These are phyloP conservation scores for Aspergillus uvarum DNA, from an alignment of 2,329 filamentous ascomycete species.

Conservation along the genomic window DNA sequence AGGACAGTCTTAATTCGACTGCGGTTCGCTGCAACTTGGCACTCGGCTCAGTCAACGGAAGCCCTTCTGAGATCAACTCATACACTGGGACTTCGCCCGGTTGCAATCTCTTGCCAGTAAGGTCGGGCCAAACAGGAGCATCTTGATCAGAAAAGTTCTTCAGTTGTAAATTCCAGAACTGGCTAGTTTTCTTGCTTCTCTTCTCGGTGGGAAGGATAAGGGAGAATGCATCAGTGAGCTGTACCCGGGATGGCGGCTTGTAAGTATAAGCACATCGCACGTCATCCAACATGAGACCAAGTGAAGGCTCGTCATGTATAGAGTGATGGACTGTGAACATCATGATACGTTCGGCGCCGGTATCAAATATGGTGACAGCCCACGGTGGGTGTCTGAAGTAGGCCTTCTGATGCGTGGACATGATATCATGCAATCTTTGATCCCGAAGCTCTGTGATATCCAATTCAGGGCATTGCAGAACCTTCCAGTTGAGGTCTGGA, in stretches of 20 bases:
- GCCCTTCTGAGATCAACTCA: slow-evolving; percentile 20
- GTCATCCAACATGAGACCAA: slow-evolving; percentile 30
- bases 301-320: slow-evolving; percentile 34
- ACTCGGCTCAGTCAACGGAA: slow-evolving; percentile 16
- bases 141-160: slow-evolving; percentile 25
- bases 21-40: slow-evolving; percentile 22
- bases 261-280: slow-evolving; percentile 25
- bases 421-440: slow-evolving; percentile 24
- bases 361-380: slow-evolving; percentile 37
- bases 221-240: slow-evolving; percentile 29
- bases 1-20: slow-evolving; percentile 27
- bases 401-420: slow-evolving; percentile 25
- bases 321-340: slow-evolving; percentile 40
- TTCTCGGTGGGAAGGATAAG: slow-evolving; percentile 22
- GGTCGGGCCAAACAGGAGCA: slow-evolving; percentile 28
- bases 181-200: slow-evolving; percentile 15
- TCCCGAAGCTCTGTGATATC: slow-evolving; percentile 17
- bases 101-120: slow-evolving; percentile 22
- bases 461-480: slow-evolving; percentile 14
- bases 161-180: slow-evolving; percentile 29
- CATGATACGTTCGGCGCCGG: slow-evolving; percentile 28
- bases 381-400: slow-evolving; percentile 37
- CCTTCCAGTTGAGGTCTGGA: slow-evolving; percentile 28
- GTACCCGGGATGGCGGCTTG: slow-evolving; percentile 23
- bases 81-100: slow-evolving; percentile 15